A percentile compares a stretch with the other conserved stretches of the same genome.
Evolutionary conservation across 2,329 filamentous ascomycete species (phyloP).

Genomic region (Aaosphaeria pasadenensis): DNA sequence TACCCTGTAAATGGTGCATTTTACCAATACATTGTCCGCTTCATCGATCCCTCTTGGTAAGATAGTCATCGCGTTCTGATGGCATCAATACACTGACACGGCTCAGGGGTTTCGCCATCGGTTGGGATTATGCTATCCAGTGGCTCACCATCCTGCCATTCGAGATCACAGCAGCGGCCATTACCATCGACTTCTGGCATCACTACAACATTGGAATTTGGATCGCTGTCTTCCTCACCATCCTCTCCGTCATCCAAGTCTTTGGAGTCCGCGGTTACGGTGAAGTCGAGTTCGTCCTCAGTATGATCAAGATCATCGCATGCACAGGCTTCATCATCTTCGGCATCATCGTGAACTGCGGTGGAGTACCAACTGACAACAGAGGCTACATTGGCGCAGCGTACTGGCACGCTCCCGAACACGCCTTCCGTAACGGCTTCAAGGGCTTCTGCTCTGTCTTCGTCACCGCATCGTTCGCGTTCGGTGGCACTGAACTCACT

Average conservation of each 20-base stretch:
- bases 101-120: slow-evolving; percentile 30
- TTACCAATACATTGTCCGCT: slow-evolving; percentile 39
- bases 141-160: slow-evolving; percentile 31
- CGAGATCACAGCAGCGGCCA: slow-evolving; percentile 32
- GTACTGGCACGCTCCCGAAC: slow-evolving; percentile 57
- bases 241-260: slow-evolving; percentile 24
- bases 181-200: slow-evolving; percentile 30
- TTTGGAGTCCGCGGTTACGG: slow-evolving; percentile 35
- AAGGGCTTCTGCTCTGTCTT: slow-evolving; percentile 62
- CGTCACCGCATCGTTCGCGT: slow-evolving; percentile 61
- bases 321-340: slow-evolving; percentile 64
- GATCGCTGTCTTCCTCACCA: slow-evolving; percentile 28
- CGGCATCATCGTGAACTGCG: slow-evolving; percentile 58
- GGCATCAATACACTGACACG: background rate
- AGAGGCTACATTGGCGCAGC: slow-evolving; percentile 57
- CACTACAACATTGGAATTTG: slow-evolving; percentile 22
- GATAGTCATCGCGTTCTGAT: background rate
- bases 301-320: slow-evolving; percentile 57
- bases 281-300: slow-evolving; percentile 56
- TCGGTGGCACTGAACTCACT: slow-evolving; percentile 59
- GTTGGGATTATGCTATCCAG: slow-evolving; percentile 33
- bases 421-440: slow-evolving; percentile 55
- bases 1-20: slow-evolving; percentile 43
- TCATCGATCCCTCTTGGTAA: slow-evolving; percentile 42
- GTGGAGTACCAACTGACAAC: slow-evolving; percentile 55